A percentile compares a stretch with the other conserved stretches of the same genome.
Conservation (phyloP, 1,284 basidiomycete genomes). For the Cystobasidium sp. region DNA sequence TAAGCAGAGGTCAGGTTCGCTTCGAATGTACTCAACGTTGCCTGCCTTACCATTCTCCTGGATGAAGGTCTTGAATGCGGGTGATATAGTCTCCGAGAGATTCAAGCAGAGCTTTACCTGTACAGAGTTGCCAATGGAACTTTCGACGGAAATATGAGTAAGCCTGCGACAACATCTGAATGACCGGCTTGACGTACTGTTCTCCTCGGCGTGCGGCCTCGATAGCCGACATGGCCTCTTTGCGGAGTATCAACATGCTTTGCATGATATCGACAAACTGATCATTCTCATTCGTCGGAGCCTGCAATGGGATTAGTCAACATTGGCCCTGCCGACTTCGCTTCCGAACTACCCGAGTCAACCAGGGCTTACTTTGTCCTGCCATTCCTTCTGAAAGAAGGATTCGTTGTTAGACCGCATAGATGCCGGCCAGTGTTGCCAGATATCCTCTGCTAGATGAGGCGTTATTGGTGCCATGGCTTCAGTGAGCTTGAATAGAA, state of each 20-base stretch:
- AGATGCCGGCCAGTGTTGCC: constrained; percentile 59
- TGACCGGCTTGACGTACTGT: neutral
- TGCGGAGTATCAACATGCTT: constrained; percentile 67
- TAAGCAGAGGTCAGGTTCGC: constrained; percentile 43
- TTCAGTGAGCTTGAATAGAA: constrained; percentile 70
- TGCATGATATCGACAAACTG: constrained; percentile 65
- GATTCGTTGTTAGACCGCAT: constrained; percentile 56
- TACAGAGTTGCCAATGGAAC: constrained; percentile 70
- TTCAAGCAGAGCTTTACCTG: constrained; percentile 70
- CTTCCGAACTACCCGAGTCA: neutral
- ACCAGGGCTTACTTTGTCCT: constrained; percentile 61
- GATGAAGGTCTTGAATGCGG: constrained; percentile 26
- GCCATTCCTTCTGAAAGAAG: constrained; percentile 70
- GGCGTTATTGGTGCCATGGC: constrained; percentile 87
- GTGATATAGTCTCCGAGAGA: constrained; percentile 55
- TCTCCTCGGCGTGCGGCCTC: constrained; percentile 56
- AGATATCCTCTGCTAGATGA: constrained; percentile 88
- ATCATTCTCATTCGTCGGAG: constrained; percentile 53
- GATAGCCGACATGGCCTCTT: constrained; percentile 73
- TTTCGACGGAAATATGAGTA: constrained; percentile 53
- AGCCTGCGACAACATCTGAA: neutral
- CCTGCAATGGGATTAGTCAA: constrained; percentile 64
- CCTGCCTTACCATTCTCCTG: constrained; percentile 49
- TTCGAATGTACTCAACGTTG: constrained; percentile 34
- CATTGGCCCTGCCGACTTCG: constrained; percentile 64